Evolutionary conservation across 768 basidiomycete genomes (phyloP), one percentile per base, ranked within the genome.

Genomic region (Leccinum uliginosum): DNA sequence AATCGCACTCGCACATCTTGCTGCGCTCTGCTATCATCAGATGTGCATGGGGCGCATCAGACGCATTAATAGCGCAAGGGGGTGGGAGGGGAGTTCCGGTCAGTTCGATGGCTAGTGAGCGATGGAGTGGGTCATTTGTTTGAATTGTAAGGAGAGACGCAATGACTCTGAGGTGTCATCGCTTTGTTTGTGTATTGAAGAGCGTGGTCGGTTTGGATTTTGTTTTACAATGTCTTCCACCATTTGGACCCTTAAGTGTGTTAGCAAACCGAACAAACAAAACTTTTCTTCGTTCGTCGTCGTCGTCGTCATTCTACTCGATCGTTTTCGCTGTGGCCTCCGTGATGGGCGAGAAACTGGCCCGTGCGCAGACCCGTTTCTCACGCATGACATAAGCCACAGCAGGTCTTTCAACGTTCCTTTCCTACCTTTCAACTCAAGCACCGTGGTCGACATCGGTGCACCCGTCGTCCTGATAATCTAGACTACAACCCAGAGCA

Each of bases 201-300:
- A 73, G 70, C 71, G 72, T 71, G 71, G 70, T 72, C 65, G 71
- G 72, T 71, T 71, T 71, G 71, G 71, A 73, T 76, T 77, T 83
- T 88, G 85, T 87, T 85, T 86, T 85, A 83, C 78, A 76, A 75
- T 84, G 84, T 85, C 83, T 79, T 85, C 76, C 71, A 80, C 74
- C 76, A 82, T 87, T 87, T 87, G 86, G 80, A 80, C 80, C 74
- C n/a, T n/a, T n/a, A 71, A 62, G 66, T 82, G 81, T 81, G 84
- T 82, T 77, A 78, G 76, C 71, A 74, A 77, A 78, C 74, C 72
- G 80, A 77, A 81, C 76, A 74, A 76, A 71, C 66, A 69, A n/a
- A n/a, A 71, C 66, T 65, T 63, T 69, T 67, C 66, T 62, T 70
- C 67, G 56, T 59, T 59, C 67, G 59, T 67, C 67, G 65, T 64